These are phyloP conservation scores for Kalanchoe fedtschenkoi DNA, from an alignment of 164 flowering plant genomes.

Conservation along the genomic window DNA sequence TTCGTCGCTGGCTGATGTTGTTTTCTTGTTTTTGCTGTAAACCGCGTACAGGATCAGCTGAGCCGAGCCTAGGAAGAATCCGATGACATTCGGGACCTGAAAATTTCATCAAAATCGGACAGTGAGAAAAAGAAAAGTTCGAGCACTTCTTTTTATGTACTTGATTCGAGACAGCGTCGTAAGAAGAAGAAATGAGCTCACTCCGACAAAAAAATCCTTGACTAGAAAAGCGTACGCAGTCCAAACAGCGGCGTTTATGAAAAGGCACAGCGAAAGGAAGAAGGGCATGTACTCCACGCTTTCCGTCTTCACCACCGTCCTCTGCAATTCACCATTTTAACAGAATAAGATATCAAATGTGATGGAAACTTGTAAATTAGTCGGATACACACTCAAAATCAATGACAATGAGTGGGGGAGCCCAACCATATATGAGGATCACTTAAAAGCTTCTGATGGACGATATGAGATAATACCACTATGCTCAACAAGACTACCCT, in stretches of 20 bases:
- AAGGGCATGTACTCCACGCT: slow-evolving; percentile 66
- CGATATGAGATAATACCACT: no score
- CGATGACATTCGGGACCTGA: slow-evolving; percentile 63
- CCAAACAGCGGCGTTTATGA: slow-evolving; percentile 47
- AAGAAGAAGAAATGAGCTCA: not conserved
- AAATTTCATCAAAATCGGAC: not conserved
- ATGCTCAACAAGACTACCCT: no score
- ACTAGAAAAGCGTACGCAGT: slow-evolving; percentile 28
- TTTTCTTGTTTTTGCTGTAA: slow-evolving; percentile 21
- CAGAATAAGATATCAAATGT: not conserved
- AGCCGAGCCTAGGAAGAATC: slow-evolving; percentile 38
- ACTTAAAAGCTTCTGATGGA: no score
- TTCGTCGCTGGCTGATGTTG: slow-evolving; percentile 13
- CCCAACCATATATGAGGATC: no score
- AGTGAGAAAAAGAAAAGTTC: not conserved
- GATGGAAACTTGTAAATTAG: no score
- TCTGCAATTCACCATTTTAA: slow-evolving; percentile 19
- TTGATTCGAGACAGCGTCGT: not conserved
- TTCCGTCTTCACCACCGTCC: slow-evolving; percentile 41
- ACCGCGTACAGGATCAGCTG: slow-evolving; percentile 22
- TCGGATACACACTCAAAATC: no score
- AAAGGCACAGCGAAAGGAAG: slow-evolving; percentile 41
- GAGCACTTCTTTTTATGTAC: not conserved
- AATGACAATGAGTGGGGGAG: no score
- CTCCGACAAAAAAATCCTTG: slow-evolving; percentile 39